Evolutionary conservation across 345 rosid genomes (phyloP).

Genomic region (Arabidopsis suecica): DNA sequence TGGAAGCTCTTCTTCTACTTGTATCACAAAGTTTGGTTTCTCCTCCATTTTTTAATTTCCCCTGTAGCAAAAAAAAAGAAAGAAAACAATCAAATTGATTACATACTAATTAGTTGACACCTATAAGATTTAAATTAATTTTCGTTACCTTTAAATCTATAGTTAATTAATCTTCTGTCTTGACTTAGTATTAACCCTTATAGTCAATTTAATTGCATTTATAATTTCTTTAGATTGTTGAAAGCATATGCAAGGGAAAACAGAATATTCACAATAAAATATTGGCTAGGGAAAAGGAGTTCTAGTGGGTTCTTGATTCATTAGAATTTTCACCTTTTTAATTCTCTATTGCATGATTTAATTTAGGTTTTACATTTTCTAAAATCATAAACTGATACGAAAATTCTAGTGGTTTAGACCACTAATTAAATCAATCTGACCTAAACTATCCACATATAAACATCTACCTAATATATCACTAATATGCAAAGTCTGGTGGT

Average conservation of each 20-base stretch:
- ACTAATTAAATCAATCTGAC: constrained; percentile 32
- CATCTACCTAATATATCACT: constrained; percentile 25
- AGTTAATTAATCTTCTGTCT: neutral
- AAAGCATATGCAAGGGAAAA: constrained; percentile 13
- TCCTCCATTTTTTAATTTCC: constrained; percentile 42
- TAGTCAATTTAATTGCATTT: neutral
- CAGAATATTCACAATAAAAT: constrained; percentile 11
- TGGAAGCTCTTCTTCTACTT: constrained; percentile 51
- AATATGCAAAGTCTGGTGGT: constrained; percentile 32
- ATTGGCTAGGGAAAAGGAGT: constrained; percentile 9
- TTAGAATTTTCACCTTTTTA: neutral
- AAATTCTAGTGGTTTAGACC: neutral
- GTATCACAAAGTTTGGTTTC: constrained; percentile 24
- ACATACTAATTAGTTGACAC: neutral
- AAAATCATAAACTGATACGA: constrained; percentile 2
- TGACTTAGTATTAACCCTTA: neutral
- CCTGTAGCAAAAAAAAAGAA: neutral
- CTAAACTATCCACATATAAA: constrained; percentile 38
- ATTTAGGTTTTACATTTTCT: neutral
- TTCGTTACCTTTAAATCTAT: neutral
- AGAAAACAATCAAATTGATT: neutral
- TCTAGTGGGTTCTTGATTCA: constrained; percentile 26
- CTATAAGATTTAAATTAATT: neutral
- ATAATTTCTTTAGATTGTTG: neutral
- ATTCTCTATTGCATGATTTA: neutral